A percentile compares a stretch with the other conserved stretches of the same genome.
Evolutionary conservation across 2,329 filamentous ascomycete species (phyloP).

Genomic region (Lachnellula subtilissima): DNA sequence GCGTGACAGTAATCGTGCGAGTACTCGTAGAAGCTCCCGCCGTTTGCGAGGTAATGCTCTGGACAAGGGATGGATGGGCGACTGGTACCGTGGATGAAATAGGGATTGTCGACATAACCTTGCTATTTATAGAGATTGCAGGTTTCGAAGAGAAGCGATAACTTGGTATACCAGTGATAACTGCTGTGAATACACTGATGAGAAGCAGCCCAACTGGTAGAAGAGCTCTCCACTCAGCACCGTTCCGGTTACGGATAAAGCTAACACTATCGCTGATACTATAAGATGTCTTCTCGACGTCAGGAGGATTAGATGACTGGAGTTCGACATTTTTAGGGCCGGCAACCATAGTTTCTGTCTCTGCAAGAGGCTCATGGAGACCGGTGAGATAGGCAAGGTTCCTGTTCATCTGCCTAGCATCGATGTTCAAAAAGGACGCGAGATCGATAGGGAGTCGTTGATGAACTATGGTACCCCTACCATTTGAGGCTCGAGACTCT

Average conservation of each 20-base stretch:
- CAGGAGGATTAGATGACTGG: conserved; percentile 5
- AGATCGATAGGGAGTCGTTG: conserved; percentile 45
- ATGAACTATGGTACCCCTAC: conserved; percentile 33
- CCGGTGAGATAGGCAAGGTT: conserved; percentile 46
- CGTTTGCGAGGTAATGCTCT: conserved; percentile 20
- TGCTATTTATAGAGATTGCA: conserved; percentile 32
- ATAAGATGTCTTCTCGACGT: conserved; percentile 21
- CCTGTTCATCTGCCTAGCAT: conserved; percentile 49
- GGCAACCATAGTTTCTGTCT: background rate
- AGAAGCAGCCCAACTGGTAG: conserved; percentile 23
- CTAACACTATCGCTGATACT: conserved; percentile 16
- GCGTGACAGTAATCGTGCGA: conserved; percentile 31
- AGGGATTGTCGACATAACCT: conserved; percentile 24
- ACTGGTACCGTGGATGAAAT: conserved; percentile 22
- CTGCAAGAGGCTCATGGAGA: conserved; percentile 24
- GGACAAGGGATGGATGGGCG: conserved; percentile 12
- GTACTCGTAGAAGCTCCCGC: conserved; percentile 26
- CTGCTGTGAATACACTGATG: conserved; percentile 21
- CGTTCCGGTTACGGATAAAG: conserved; percentile 15
- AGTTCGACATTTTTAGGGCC: conserved; percentile 9
- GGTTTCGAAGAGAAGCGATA: conserved; percentile 20
- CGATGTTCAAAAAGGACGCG: conserved; percentile 45
- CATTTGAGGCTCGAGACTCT: conserved; percentile 37
- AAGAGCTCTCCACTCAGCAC: conserved; percentile 23
- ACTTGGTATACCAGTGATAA: conserved; percentile 18